Conservation (phyloP, 164 flowering plant genomes). For the Nelumbo lutea region DNA sequence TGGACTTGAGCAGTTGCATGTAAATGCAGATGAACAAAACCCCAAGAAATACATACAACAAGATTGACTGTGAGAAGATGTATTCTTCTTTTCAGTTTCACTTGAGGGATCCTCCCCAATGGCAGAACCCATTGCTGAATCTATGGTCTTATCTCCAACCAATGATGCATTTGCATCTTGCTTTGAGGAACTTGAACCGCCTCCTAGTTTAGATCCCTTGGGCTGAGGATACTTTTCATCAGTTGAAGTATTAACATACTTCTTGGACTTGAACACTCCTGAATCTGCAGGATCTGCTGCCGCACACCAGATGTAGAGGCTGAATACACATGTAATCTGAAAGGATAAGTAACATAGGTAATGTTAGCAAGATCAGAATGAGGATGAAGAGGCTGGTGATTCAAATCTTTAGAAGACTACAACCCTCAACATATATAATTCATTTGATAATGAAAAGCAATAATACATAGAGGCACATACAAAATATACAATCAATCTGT, state of each 20-base stretch:
- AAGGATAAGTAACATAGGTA: conserved; percentile 14
- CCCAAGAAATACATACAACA: conserved; percentile 32
- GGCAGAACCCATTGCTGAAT: conserved; percentile 17
- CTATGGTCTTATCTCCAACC: conserved; percentile 34
- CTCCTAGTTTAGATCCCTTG: conserved; percentile 51
- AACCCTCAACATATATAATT: no score
- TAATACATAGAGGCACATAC: no score
- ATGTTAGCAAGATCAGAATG: not conserved
- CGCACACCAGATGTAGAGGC: conserved; percentile 86
- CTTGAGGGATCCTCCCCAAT: conserved; percentile 17
- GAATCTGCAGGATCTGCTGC: conserved; percentile 82
- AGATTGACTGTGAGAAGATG: conserved; percentile 21
- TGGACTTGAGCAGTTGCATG: conserved; percentile 35
- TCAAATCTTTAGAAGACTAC: not conserved
- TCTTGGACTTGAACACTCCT: conserved; percentile 78
- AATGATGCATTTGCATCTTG: conserved; percentile 46
- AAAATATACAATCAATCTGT: no score
- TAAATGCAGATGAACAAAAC: conserved; percentile 50
- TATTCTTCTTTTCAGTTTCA: conserved; percentile 20
- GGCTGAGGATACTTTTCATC: conserved; percentile 25
- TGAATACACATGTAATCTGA: conserved; percentile 66
- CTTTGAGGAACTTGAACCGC: conserved; percentile 49
- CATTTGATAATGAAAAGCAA: no score
- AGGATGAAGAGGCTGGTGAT: not conserved
- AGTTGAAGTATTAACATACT: conserved; percentile 44